Evolutionary conservation across 73 alveolate species (phyloP).

Genomic region (Vitrella brassicaformis): DNA sequence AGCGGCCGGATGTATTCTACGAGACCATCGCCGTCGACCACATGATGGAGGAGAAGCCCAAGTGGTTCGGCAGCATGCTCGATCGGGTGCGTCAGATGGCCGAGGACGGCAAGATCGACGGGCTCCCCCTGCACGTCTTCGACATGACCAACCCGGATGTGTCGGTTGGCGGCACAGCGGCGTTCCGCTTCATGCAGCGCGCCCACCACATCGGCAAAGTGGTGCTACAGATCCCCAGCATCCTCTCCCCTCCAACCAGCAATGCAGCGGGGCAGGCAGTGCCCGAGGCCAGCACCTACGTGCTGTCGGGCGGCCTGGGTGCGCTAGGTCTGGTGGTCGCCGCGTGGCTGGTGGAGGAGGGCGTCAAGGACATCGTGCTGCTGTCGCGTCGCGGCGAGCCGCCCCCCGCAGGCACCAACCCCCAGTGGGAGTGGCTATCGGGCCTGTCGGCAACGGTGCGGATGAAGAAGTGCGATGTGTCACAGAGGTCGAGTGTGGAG

Average conservation of each 20-base stretch:
- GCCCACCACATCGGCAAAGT: conserved; percentile 36
- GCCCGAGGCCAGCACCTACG: background rate
- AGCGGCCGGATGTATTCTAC: conserved; percentile 29
- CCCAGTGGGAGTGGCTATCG: background rate
- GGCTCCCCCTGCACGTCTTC: background rate
- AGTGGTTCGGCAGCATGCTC: background rate
- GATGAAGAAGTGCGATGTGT: background rate
- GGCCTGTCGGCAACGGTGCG: background rate
- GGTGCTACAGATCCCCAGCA: conserved; percentile 1
- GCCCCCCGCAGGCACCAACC: background rate
- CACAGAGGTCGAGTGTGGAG: background rate
- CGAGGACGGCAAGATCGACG: background rate
- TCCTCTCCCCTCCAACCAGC: too few relatives aligned
- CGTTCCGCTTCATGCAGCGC: conserved; percentile 30
- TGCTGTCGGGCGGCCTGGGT: conserved; percentile 31
- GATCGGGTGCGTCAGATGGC: background rate
- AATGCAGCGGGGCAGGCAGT: background rate
- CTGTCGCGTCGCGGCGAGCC: conserved; percentile 9
- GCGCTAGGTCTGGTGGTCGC: conserved; percentile 15
- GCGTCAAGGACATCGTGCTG: conserved; percentile 28
- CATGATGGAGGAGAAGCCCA: conserved; percentile 25
- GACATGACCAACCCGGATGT: conserved; percentile 9
- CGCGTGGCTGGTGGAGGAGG: conserved; percentile 34
- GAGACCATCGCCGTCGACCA: conserved; percentile 28
- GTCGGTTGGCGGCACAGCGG: conserved; percentile 10